Conservation (phyloP, 306 rosid genomes). For the Parietaria judaica region DNA sequence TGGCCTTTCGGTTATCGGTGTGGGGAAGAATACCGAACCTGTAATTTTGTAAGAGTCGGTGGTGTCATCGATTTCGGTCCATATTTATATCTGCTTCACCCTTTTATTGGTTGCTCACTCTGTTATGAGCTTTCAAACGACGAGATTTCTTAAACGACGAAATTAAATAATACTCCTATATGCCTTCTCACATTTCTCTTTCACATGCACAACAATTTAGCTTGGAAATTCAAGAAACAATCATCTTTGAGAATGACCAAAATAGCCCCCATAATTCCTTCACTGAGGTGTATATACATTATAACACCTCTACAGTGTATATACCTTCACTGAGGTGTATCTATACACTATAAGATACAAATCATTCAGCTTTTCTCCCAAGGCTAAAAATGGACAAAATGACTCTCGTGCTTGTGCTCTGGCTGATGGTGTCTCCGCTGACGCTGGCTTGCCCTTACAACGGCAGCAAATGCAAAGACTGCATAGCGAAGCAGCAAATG, state of each 20-base stretch:
- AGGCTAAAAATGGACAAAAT: background rate
- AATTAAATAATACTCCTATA: too few species aligned
- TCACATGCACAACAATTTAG: background rate
- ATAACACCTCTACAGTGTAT: conserved; percentile 5
- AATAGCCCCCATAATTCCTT: conserved; percentile 5
- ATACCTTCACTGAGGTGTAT: background rate
- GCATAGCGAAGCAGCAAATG: conserved; percentile 48
- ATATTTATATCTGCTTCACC: too few species aligned
- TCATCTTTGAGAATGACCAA: background rate
- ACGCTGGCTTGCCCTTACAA: conserved; percentile 31
- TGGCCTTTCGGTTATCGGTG: too few species aligned
- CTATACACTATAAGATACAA: conserved; percentile 6
- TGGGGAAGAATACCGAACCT: too few species aligned
- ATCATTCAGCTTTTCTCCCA: background rate
- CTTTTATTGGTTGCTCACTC: background rate
- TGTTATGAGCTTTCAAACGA: background rate
- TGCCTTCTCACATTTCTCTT: too few species aligned
- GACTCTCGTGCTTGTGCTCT: conserved; percentile 12
- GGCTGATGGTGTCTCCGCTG: conserved; percentile 27
- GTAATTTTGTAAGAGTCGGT: too few species aligned
- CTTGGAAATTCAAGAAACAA: conserved; percentile 2
- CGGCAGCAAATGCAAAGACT: conserved; percentile 40
- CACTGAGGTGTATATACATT: conserved; percentile 17
- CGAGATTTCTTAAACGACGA: too few species aligned
- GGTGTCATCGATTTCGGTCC: too few species aligned